Conservation (phyloP, 2,329 filamentous ascomycete genomes). For the Hypocreales sp. region DNA sequence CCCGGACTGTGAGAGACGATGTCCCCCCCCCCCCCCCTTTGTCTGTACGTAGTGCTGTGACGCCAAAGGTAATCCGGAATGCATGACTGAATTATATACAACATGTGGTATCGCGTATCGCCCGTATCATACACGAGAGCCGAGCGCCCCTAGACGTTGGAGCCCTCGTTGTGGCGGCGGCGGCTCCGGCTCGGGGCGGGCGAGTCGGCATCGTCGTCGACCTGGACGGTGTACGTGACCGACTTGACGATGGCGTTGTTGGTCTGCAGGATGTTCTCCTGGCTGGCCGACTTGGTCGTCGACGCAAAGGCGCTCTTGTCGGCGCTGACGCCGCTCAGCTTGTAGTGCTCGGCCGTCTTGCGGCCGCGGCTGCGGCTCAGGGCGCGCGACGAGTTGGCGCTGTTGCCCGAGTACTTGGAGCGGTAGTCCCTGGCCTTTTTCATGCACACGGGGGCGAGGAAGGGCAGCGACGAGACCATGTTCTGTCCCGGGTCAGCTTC, state of each 20-base stretch:
- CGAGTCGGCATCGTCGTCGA: conserved; percentile 15
- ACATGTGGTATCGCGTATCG: too few relatives aligned
- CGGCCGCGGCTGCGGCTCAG: conserved; percentile 9
- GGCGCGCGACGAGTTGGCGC: conserved; percentile 11
- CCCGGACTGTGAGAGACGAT: too few relatives aligned
- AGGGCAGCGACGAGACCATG: conserved; percentile 29
- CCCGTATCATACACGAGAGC: too few relatives aligned
- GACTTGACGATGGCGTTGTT: conserved; percentile 23
- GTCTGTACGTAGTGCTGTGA: too few relatives aligned
- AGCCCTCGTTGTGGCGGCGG: conserved; percentile 1
- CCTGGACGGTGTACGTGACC: conserved; percentile 23
- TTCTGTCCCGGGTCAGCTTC: conserved; percentile 17
- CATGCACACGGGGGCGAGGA: conserved; percentile 26
- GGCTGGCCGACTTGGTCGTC: conserved; percentile 14
- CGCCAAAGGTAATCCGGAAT: too few relatives aligned
- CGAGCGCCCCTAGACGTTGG: too few relatives aligned
- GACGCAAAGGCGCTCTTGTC: conserved; percentile 14
- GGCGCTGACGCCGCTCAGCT: conserved; percentile 21
- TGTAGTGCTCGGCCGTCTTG: conserved; percentile 17
- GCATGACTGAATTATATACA: too few relatives aligned
- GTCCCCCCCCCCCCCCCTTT: too few relatives aligned
- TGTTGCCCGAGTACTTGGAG: conserved; percentile 18
- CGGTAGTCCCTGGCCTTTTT: conserved; percentile 25
- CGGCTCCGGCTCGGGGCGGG: background rate
- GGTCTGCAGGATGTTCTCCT: conserved; percentile 21